Percentiles rank a stretch among this genome's conserved stretches.
phyloP scores from a whole-genome alignment of 768 basidiomycete genomes.

The Naganishia friedmannii region DNA sequence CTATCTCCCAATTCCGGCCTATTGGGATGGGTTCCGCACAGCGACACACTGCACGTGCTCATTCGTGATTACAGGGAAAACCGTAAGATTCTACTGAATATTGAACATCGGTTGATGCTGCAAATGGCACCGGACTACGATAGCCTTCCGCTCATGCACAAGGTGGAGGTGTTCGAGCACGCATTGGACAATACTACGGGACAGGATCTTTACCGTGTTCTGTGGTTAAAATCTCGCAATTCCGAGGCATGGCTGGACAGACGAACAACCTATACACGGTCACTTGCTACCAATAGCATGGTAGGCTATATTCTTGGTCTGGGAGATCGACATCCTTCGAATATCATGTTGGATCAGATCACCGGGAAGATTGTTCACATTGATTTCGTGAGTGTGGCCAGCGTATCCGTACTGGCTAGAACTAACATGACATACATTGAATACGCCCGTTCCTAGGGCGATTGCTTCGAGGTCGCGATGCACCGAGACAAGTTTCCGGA shows the following conservation, averaged over 20 bases:
- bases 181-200: constrained; percentile 97
- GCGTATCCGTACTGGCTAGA: constrained; percentile 53
- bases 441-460: constrained; percentile 57
- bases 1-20: constrained; percentile 93
- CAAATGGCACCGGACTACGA: constrained; percentile 99
- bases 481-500: constrained; percentile 98
- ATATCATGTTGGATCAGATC: constrained; percentile 82
- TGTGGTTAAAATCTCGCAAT: constrained; percentile 92
- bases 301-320: constrained; percentile 95
- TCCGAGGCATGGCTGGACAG: constrained; percentile 98
- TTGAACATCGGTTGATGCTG: constrained; percentile 97
- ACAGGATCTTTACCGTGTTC: constrained; percentile 90
- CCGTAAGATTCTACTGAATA: constrained; percentile 91
- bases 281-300: constrained; percentile 95
- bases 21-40: constrained; percentile 91
- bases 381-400: constrained; percentile 59
- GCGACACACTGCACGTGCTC: constrained; percentile 90
- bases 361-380: constrained; percentile 93
- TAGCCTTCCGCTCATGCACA: constrained; percentile 85
- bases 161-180: constrained; percentile 98
- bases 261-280: constrained; percentile 90
- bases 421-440: constrained; percentile 3
- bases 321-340: constrained; percentile 97
- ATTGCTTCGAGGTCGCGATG: constrained; percentile 98
- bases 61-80: constrained; percentile 95